Conservation (phyloP, 768 basidiomycete species). For the Boletus pseudo-olivaceus region DNA sequence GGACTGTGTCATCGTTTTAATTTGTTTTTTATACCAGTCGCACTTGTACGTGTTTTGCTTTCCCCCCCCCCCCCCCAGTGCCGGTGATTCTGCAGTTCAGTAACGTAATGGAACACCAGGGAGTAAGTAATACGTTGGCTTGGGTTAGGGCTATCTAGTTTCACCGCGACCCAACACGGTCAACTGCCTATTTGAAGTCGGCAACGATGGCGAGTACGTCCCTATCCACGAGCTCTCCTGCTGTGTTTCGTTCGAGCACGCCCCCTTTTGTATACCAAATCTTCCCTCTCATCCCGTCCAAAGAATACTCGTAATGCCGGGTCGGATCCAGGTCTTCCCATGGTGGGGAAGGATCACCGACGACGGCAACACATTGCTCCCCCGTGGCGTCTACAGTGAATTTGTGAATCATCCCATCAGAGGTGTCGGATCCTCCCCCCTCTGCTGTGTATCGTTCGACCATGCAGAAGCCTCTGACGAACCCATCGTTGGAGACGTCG, state of each 20-base stretch:
- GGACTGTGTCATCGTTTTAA: too few species aligned
- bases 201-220: constrained; percentile 7
- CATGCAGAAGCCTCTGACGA: constrained; percentile 12
- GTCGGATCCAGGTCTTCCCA: constrained; percentile 1
- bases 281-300: constrained; percentile 13
- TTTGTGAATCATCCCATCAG: constrained; percentile 5
- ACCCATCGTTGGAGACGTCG: constrained; percentile 13
- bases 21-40: background rate
- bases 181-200: constrained; percentile 8
- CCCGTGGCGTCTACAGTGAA: constrained; percentile 20
- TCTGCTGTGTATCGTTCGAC: background rate
- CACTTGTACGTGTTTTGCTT: background rate
- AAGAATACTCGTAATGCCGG: background rate
- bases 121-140: background rate
- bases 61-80: too few species aligned
- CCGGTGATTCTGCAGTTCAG: background rate
- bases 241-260: background rate
- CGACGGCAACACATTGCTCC: constrained; percentile 2
- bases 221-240: background rate
- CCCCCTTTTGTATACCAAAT: constrained; percentile 13
- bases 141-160: background rate
- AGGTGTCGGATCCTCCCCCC: background rate
- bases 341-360: constrained; percentile 13
- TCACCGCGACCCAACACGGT: background rate
- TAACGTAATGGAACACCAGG: background rate